These are phyloP conservation scores for Moesziomyces globuligerus DNA, from an alignment of 1,284 basidiomycete genomes.

Conservation along the genomic window DNA sequence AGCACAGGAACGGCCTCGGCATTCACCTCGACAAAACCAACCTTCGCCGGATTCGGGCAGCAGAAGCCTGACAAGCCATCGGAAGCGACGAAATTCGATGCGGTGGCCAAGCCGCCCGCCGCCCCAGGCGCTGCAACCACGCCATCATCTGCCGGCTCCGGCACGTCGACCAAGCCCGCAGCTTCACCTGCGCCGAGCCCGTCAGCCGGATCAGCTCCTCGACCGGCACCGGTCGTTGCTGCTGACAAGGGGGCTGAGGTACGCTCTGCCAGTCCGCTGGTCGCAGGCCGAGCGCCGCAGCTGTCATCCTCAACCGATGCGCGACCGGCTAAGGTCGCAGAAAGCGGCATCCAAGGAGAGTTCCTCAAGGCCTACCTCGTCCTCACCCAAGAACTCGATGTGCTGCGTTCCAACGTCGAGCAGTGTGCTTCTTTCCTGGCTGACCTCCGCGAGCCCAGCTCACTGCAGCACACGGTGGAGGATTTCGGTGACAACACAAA, in stretches of 20 bases:
- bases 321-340: conserved; percentile 37
- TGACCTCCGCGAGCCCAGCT: conserved; percentile 54
- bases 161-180: conserved; percentile 3
- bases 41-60: conserved; percentile 26
- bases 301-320: conserved; percentile 25
- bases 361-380: conserved; percentile 66
- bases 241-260: conserved; percentile 1
- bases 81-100: conserved; percentile 4
- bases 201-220: conserved; percentile 3
- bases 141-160: conserved; percentile 12
- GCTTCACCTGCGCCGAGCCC: conserved; percentile 6
- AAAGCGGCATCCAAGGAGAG: conserved; percentile 60
- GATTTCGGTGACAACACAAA: conserved; percentile 49
- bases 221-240: conserved; percentile 1
- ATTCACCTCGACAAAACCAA: not conserved
- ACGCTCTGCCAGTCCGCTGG: conserved; percentile 16
- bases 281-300: conserved; percentile 28
- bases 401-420: conserved; percentile 38
- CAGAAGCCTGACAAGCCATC: not conserved
- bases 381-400: conserved; percentile 67
- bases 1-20: conserved; percentile 18
- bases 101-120: conserved; percentile 1
- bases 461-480: conserved; percentile 32
- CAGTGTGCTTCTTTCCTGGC: conserved; percentile 63
- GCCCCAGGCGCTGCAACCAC: conserved; percentile 1